These are phyloP conservation scores for Silene noctiflora DNA, from an alignment of 179 eudicot species.

Conservation along the genomic window DNA sequence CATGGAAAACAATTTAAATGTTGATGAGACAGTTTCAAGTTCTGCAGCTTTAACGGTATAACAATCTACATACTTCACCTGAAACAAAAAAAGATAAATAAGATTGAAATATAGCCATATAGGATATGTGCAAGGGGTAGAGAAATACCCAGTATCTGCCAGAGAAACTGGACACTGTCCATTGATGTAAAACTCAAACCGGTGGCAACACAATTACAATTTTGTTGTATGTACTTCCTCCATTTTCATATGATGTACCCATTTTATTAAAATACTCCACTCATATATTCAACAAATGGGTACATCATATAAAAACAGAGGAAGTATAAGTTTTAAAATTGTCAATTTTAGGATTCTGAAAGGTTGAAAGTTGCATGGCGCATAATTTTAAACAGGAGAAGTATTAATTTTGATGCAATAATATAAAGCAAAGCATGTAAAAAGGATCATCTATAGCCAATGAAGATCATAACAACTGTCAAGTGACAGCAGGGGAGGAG, in stretches of 20 bases:
- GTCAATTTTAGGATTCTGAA: neutral
- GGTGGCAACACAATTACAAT: neutral
- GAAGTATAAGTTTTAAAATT: no score
- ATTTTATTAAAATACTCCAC: no score
- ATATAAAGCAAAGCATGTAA: neutral
- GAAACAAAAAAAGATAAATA: slow-evolving; percentile 22
- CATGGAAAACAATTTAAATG: slow-evolving; percentile 76
- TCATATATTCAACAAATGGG: no score
- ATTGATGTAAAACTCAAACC: neutral
- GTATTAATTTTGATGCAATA: neutral
- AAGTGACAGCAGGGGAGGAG: slow-evolving; percentile 2
- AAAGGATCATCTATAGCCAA: neutral
- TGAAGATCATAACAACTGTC: neutral
- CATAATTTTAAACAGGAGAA: neutral
- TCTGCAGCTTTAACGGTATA: slow-evolving; percentile 58
- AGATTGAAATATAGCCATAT: neutral
- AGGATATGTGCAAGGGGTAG: neutral
- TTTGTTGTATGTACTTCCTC: no score
- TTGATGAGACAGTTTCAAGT: slow-evolving; percentile 68
- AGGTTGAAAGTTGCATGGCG: neutral
- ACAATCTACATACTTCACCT: slow-evolving; percentile 92
- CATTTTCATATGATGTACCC: no score
- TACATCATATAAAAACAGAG: no score
- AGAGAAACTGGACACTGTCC: slow-evolving; percentile 1
- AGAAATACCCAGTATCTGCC: neutral